Percentiles rank a stretch among this genome's conserved stretches.
Evolutionary conservation across 768 basidiomycete genomes (phyloP).

Genomic region (Guyanaporus albipodus): DNA sequence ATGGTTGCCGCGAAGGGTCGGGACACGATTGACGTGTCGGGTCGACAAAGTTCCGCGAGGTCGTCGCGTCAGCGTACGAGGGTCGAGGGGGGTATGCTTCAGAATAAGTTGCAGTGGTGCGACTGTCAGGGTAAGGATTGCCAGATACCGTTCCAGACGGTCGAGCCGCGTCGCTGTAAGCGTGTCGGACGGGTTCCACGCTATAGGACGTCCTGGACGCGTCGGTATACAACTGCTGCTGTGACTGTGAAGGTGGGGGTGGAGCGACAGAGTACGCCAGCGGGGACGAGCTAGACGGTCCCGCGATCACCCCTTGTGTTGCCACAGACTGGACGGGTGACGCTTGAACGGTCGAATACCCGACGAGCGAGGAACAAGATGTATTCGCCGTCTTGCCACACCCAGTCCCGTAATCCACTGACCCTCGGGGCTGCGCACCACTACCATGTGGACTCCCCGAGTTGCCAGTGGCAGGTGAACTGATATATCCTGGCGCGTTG

Average conservation of each 20-base stretch:
- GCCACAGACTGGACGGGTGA: conserved; percentile 25
- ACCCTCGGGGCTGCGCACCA: conserved; percentile 22
- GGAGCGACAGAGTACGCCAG: conserved; percentile 20
- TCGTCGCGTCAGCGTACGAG: conserved; percentile 23
- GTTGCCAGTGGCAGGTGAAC: conserved; percentile 56
- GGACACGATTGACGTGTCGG: conserved; percentile 22
- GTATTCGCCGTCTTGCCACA: conserved; percentile 18
- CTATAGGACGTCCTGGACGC: conserved; percentile 19
- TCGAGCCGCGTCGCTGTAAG: conserved; percentile 22
- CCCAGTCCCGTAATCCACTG: conserved; percentile 22
- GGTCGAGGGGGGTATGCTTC: conserved; percentile 24
- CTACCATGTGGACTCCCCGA: conserved; percentile 50
- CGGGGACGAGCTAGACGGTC: conserved; percentile 22
- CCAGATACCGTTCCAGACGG: conserved; percentile 14
- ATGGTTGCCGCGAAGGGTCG: conserved; percentile 27
- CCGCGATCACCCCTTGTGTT: conserved; percentile 15
- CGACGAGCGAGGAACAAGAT: conserved; percentile 27
- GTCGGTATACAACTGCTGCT: conserved; percentile 26
- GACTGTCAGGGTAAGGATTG: conserved; percentile 31
- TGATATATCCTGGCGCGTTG: conserved; percentile 39
- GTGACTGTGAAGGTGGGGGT: conserved; percentile 21
- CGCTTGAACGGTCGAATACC: conserved; percentile 18
- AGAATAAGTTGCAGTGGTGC: conserved; percentile 19
- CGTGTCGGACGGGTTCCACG: conserved; percentile 20
- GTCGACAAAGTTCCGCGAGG: conserved; percentile 24